Conservation (phyloP, 1,139 yeast genomes). For the Candida neerlandica region DNA sequence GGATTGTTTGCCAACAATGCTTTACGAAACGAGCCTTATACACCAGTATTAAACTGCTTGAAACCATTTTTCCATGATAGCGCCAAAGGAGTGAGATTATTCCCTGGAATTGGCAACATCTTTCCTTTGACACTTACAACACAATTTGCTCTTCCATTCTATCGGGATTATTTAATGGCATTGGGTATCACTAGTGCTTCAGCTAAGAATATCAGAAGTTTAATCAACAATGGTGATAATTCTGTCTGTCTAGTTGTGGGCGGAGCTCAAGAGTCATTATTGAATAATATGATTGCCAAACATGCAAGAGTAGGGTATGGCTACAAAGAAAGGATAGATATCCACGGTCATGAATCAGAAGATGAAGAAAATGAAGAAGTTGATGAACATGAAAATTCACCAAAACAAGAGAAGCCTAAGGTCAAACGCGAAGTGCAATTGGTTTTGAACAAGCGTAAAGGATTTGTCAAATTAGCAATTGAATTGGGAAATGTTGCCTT, state of each 20-base stretch:
- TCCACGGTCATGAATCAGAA: slow-evolving; percentile 10
- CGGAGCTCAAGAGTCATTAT: slow-evolving; percentile 88
- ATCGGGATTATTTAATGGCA: slow-evolving; percentile 80
- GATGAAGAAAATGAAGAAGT: slow-evolving; percentile 14
- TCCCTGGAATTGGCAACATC: slow-evolving; percentile 79
- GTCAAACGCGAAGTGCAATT: slow-evolving; percentile 38
- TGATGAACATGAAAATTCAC: slow-evolving; percentile 3
- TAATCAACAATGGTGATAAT: slow-evolving; percentile 63
- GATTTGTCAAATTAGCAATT: slow-evolving; percentile 85
- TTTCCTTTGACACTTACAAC: slow-evolving; percentile 80
- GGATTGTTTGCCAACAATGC: slow-evolving; percentile 88
- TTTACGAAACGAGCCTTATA: slow-evolving; percentile 46
- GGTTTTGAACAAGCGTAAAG: slow-evolving; percentile 77
- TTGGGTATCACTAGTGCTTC: slow-evolving; percentile 88
- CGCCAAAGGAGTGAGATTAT: slow-evolving; percentile 46
- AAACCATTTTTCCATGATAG: slow-evolving; percentile 48
- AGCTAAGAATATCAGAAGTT: slow-evolving; percentile 65
- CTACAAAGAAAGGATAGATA: slow-evolving; percentile 44
- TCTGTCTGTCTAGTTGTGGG: slow-evolving; percentile 92
- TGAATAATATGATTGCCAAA: slow-evolving; percentile 46
- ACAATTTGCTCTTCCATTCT: slow-evolving; percentile 85
- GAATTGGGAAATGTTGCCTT: slow-evolving; percentile 74
- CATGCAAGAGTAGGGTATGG: slow-evolving; percentile 42
- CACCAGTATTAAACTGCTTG: slow-evolving; percentile 56
- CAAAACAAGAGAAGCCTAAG: slow-evolving; percentile 4